Conservation (phyloP, 805 yeast species). For the Millerozyma miso region DNA sequence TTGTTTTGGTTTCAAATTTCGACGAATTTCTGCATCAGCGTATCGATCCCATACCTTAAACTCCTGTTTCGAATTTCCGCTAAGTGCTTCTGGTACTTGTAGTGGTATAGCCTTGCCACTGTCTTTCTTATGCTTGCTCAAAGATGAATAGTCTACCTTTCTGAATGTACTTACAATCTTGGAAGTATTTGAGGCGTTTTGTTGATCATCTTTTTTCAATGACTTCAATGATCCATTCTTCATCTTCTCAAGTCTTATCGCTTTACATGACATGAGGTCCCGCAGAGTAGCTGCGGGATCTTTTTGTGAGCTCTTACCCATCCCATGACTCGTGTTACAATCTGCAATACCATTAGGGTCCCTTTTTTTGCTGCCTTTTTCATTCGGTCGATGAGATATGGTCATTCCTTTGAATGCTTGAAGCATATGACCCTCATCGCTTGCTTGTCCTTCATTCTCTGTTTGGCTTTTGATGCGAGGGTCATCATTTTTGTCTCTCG, state of each 20-base stretch:
- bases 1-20: background rate
- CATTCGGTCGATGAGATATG: too few species aligned
- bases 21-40: background rate
- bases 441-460: too few species aligned
- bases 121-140: slow-evolving; percentile 1
- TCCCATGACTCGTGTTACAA: too few species aligned
- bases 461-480: too few species aligned
- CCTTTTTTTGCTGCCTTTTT: too few species aligned
- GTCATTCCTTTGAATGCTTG: too few species aligned
- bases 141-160: slow-evolving; percentile 1
- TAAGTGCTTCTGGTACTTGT: background rate
- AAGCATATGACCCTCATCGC: too few species aligned
- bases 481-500: too few species aligned
- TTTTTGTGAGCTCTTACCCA: too few species aligned
- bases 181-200: background rate
- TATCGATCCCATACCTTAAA: background rate
- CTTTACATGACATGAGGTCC: too few species aligned
- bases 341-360: too few species aligned
- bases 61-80: background rate
- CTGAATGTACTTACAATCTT: slow-evolving; percentile 1
- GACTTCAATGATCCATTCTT: background rate
- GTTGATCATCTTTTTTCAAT: background rate
- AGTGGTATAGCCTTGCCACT: background rate
- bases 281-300: background rate
- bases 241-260: background rate